phyloP scores from a whole-genome alignment of 768 basidiomycete species.

The Boletus sp. region DNA sequence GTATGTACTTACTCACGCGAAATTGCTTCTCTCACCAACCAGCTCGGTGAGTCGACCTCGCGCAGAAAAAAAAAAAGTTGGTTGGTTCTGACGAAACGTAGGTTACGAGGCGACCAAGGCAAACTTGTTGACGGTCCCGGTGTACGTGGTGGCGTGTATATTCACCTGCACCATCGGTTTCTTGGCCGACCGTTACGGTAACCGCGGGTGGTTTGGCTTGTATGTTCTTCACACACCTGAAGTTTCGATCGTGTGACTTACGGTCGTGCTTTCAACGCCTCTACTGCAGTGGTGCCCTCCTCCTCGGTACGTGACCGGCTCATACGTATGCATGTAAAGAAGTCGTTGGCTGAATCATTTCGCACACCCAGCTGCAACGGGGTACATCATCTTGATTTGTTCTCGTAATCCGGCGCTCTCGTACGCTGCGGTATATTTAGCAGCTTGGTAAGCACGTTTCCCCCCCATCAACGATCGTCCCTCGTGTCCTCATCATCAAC shows the following conservation, averaged over 20 bases:
- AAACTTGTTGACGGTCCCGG: slow-evolving; percentile 74
- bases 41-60: slow-evolving; percentile 38
- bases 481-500: background rate
- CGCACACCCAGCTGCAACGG: slow-evolving; percentile 42
- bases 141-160: slow-evolving; percentile 66
- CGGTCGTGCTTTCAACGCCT: background rate
- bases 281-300: slow-evolving; percentile 22
- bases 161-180: slow-evolving; percentile 64
- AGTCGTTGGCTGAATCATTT: background rate
- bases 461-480: too few relatives aligned
- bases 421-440: slow-evolving; percentile 69
- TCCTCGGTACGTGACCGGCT: slow-evolving; percentile 20
- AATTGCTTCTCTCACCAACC: background rate
- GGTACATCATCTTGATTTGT: slow-evolving; percentile 67
- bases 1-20: background rate
- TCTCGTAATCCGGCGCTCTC: slow-evolving; percentile 63
- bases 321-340: background rate
- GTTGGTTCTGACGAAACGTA: slow-evolving; percentile 16
- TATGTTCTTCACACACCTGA: slow-evolving; percentile 29
- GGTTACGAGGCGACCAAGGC: slow-evolving; percentile 69
- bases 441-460: slow-evolving; percentile 50
- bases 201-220: slow-evolving; percentile 64
- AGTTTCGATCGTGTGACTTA: background rate
- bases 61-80: background rate
- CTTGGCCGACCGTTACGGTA: slow-evolving; percentile 56